phyloP scores from a whole-genome alignment of 805 yeast genomes.

The Lipomyces anomalus region DNA sequence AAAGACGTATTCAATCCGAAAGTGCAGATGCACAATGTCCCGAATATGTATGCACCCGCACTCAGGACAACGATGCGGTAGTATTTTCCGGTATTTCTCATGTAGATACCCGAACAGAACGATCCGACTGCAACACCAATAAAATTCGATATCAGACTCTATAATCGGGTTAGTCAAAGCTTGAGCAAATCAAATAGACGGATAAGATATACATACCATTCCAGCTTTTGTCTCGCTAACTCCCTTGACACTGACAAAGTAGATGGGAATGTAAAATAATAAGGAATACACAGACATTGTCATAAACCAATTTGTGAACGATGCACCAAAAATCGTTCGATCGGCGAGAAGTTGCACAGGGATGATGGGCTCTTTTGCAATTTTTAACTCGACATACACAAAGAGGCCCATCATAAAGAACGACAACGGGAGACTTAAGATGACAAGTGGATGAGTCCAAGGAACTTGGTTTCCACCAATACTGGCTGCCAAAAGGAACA shows the following conservation, averaged over 20 bases:
- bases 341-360: constrained; percentile 55
- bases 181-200: constrained; percentile 48
- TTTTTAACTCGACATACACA: constrained; percentile 44
- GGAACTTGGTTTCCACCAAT: constrained; percentile 55
- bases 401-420: constrained; percentile 37
- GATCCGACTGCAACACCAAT: constrained; percentile 65
- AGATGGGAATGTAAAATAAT: constrained; percentile 69
- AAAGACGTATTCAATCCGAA: constrained; percentile 10
- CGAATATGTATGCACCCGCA: constrained; percentile 13
- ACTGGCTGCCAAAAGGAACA: constrained; percentile 63
- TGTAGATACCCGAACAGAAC: constrained; percentile 57
- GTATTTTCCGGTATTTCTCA: constrained; percentile 53
- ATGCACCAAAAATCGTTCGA: constrained; percentile 58
- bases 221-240: constrained; percentile 54
- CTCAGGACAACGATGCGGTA: constrained; percentile 26
- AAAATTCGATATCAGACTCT: constrained; percentile 50
- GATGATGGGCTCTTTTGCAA: constrained; percentile 60
- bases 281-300: constrained; percentile 65
- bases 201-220: too few relatives aligned
- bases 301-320: constrained; percentile 64
- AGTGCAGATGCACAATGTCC: constrained; percentile 16
- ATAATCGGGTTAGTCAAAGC: too few relatives aligned
- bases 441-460: constrained; percentile 43
- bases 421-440: constrained; percentile 35
- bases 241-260: constrained; percentile 51